These are phyloP conservation scores for Wickerhamomyces ciferrii DNA, from an alignment of 805 yeast genomes.

Conservation along the genomic window DNA sequence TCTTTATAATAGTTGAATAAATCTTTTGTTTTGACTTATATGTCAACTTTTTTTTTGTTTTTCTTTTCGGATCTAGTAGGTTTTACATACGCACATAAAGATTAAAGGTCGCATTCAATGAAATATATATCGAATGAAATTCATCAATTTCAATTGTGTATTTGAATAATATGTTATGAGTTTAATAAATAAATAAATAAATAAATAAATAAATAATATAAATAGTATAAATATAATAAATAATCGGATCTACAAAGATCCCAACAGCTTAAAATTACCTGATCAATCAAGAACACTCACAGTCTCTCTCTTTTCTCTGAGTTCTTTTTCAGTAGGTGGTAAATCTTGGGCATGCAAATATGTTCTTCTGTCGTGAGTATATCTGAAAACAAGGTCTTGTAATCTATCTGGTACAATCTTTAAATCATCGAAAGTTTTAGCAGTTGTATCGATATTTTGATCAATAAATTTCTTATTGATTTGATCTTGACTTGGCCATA, in stretches of 20 bases:
- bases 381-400: conserved; percentile 41
- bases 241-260: not conserved
- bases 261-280: too few relatives aligned
- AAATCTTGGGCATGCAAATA: conserved; percentile 31
- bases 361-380: conserved; percentile 31
- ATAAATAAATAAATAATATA: not conserved
- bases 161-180: not conserved
- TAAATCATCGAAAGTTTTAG: conserved; percentile 63
- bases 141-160: not conserved
- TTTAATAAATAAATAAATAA: conserved; percentile 6
- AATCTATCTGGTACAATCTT: conserved; percentile 58
- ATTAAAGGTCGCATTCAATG: not conserved
- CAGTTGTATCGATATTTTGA: conserved; percentile 56
- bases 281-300: conserved; percentile 9
- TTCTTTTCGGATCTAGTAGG: not conserved
- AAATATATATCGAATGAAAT: not conserved
- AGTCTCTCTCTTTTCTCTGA: conserved; percentile 22
- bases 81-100: too few relatives aligned
- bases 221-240: not conserved
- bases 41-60: not conserved
- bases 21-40: not conserved
- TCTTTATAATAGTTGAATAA: too few relatives aligned
- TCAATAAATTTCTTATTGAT: conserved; percentile 52
- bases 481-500: conserved; percentile 28
- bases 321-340: conserved; percentile 33